Evolutionary conservation across 1,284 basidiomycete species (phyloP).

Genomic region (Cutaneotrichosporon arboriforme): DNA sequence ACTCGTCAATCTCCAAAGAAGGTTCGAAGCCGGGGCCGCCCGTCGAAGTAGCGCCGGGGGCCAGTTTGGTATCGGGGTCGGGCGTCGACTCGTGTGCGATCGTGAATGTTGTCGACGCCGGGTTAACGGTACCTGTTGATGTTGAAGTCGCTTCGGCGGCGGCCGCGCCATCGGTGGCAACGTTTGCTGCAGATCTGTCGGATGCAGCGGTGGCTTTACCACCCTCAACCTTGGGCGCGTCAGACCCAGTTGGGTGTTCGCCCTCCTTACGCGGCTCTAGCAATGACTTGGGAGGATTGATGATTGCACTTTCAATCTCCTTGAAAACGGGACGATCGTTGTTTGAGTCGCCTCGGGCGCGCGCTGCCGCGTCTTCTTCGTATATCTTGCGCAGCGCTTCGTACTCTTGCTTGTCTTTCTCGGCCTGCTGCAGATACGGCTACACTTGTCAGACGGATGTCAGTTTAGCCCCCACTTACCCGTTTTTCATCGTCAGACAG

Average conservation of each 20-base stretch:
- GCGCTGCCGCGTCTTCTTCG: constrained; percentile 65
- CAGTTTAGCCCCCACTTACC: constrained; percentile 51
- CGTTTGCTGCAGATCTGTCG: not conserved
- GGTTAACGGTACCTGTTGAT: constrained; percentile 1
- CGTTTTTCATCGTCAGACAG: constrained; percentile 88
- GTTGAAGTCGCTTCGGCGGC: constrained; percentile 1
- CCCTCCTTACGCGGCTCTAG: constrained; percentile 11
- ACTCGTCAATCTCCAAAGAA: constrained; percentile 27
- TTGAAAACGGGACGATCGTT: constrained; percentile 53
- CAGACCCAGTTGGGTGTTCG: constrained; percentile 7
- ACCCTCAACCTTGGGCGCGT: constrained; percentile 9
- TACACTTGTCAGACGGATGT: constrained; percentile 34
- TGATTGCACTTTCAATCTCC: constrained; percentile 15
- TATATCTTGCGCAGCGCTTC: constrained; percentile 72
- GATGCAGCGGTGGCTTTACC: constrained; percentile 3
- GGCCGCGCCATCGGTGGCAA: not conserved
- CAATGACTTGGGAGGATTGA: constrained; percentile 20
- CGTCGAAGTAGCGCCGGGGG: not conserved
- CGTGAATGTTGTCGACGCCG: constrained; percentile 13
- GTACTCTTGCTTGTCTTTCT: constrained; percentile 87
- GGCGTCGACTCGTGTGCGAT: constrained; percentile 12
- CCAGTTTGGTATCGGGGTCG: constrained; percentile 6
- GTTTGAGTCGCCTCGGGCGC: constrained; percentile 52
- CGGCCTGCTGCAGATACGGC: constrained; percentile 85
- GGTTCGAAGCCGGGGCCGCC: constrained; percentile 11